Percentiles rank a stretch among this genome's conserved stretches.
Evolutionary conservation across 331 rosid species (phyloP).

Genomic region (Arachis monticola): DNA sequence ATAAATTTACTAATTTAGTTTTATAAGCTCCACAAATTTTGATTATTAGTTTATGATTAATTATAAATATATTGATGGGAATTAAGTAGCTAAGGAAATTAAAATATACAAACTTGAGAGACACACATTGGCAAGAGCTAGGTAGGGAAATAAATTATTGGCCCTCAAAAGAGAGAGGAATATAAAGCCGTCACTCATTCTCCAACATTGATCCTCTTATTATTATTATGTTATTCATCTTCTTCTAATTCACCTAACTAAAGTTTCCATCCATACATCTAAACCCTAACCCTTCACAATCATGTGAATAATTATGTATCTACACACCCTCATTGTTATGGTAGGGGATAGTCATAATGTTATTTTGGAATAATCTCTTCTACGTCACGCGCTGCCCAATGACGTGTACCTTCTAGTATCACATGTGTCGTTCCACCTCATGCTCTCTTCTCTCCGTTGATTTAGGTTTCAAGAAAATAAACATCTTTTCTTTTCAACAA

Average conservation of each 20-base stretch:
- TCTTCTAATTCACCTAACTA: conserved; percentile 58
- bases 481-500: conserved; percentile 6
- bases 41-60: too few species aligned
- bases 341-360: conserved; percentile 45
- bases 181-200: conserved; percentile 98
- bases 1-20: too few species aligned
- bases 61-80: too few species aligned
- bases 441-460: conserved; percentile 51
- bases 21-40: too few species aligned
- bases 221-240: too few species aligned
- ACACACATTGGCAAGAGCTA: conserved; percentile 31
- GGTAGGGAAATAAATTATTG: conserved; percentile 54
- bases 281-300: conserved; percentile 67
- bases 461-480: conserved; percentile 46
- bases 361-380: conserved; percentile 56
- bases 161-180: conserved; percentile 57
- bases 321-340: not conserved
- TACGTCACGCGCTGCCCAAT: conserved; percentile 57
- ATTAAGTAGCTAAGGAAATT: too few species aligned
- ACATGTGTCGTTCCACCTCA: conserved; percentile 50
- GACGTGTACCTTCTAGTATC: conserved; percentile 54
- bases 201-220: conserved; percentile 58
- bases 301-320: too few species aligned
- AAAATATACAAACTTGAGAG: conserved; percentile 8
- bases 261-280: conserved; percentile 41